Evolutionary conservation across 2,329 filamentous ascomycete genomes (phyloP).

Genomic region (Setomelanomma holmii): DNA sequence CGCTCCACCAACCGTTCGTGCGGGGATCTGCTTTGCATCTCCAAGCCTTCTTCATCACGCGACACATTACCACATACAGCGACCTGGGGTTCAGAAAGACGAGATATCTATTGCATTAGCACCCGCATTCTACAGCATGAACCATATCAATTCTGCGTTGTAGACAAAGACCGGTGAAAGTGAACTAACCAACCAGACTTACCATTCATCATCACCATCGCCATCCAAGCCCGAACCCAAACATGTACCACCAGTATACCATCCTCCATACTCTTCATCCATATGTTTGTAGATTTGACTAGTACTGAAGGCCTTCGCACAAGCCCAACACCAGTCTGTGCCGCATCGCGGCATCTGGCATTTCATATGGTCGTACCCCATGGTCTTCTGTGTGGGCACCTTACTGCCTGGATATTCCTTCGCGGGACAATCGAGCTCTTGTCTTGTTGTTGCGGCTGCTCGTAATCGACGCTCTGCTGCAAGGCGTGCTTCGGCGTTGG

Average conservation of each 20-base stretch:
- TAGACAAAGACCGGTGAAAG: too few species aligned
- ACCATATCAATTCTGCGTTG: too few species aligned
- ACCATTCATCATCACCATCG: slow-evolving; percentile 1
- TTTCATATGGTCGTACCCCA: slow-evolving; percentile 49
- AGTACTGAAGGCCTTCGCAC: slow-evolving; percentile 36
- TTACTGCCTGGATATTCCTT: slow-evolving; percentile 49
- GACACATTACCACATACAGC: too few species aligned
- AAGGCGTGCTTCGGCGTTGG: slow-evolving; percentile 6
- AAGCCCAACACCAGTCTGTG: slow-evolving; percentile 54
- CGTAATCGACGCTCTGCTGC: slow-evolving; percentile 1
- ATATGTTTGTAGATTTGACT: slow-evolving; percentile 51
- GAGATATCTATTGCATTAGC: too few species aligned
- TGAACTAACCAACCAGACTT: background rate
- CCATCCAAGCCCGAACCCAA: background rate
- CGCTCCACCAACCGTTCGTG: too few species aligned
- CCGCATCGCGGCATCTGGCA: slow-evolving; percentile 43
- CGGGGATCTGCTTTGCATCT: too few species aligned
- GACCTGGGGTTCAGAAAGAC: too few species aligned
- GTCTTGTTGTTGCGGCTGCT: slow-evolving; percentile 14
- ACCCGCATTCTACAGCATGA: too few species aligned
- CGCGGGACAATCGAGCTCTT: slow-evolving; percentile 34
- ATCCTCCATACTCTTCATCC: slow-evolving; percentile 13
- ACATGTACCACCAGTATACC: background rate
- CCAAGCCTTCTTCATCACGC: too few species aligned
- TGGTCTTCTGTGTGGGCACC: slow-evolving; percentile 45